Conservation (phyloP, 306 rosid species). For the Cucumis sativus region Cucumber_9930_V3 NC_026658.2:23806501-23807000, state of each 20-base stretch:
- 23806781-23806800: conserved; percentile 39
- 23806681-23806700: conserved; percentile 78
- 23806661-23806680: conserved; percentile 29
- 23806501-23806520: conserved; percentile 91
- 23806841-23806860: conserved; percentile 56
- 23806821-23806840: conserved; percentile 38
- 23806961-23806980: conserved; percentile 45
- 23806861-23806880: conserved; percentile 35
- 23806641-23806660: background rate
- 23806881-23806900: conserved; percentile 52
- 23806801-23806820: conserved; percentile 46
- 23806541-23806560: conserved; percentile 64
- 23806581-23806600: conserved; percentile 38
- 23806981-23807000: conserved; percentile 26
- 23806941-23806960: conserved; percentile 59
- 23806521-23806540: conserved; percentile 71
- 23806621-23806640: background rate
- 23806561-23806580: conserved; percentile 67
- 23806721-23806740: conserved; percentile 46
- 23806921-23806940: conserved; percentile 63
- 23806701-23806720: conserved; percentile 81
- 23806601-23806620: background rate
- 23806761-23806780: conserved; percentile 50
- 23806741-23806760: conserved; percentile 73
- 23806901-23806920: conserved; percentile 49